Evolutionary conservation across 2,329 filamentous ascomycete genomes (phyloP), one percentile per base, ranked within the genome.

Genomic region (Cercospora beticola): DNA sequence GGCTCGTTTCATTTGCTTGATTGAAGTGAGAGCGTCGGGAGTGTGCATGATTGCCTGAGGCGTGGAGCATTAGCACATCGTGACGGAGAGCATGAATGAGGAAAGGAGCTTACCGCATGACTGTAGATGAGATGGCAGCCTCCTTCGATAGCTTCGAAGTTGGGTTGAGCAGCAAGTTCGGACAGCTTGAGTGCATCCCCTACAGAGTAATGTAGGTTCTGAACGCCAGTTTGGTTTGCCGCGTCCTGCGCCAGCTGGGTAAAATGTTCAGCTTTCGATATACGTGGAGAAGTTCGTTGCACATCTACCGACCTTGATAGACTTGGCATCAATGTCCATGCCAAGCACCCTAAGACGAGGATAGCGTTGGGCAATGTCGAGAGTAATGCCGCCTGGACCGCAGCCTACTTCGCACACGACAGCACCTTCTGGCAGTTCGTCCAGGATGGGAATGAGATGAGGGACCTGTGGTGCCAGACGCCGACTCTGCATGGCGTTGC

Each of bases 371-470:
- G 68, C 62, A 26, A 70, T 68, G 28, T 66, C 64, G 59, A 70
- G 66, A 14, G 63, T 68, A 16, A 67, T 70, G 33, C 65, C 66
- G 12, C 68, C 68, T 12, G 68, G 68, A 28, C 68, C 68, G 33
- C 68, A 70, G 43, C 66, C 66, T n/a, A 66, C 62, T 36, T 70
- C 66, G 28, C 59, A 62, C 5, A 70, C 66, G 16, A 66, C 54
- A 16, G 63, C 52, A n/a, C 57, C 58, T 8, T 59, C 18, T 30
- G 66, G 59, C 36, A 70, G 43, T 14, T 59, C 56, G 26, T 68
- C 66, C 21, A 70, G 18, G 16, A 70, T 62, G 5, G 68, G 63
- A 21, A 36, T 62, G 57, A 70, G 31, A 18, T 70, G 68, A 30
- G 63, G 63, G 23, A 66, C 54, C n/a, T 68, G 54, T 21, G 40